Percentiles rank a stretch among this genome's conserved stretches.
Evolutionary conservation across 768 basidiomycete species (phyloP).

Genomic region (Lentinula raphanica): DNA sequence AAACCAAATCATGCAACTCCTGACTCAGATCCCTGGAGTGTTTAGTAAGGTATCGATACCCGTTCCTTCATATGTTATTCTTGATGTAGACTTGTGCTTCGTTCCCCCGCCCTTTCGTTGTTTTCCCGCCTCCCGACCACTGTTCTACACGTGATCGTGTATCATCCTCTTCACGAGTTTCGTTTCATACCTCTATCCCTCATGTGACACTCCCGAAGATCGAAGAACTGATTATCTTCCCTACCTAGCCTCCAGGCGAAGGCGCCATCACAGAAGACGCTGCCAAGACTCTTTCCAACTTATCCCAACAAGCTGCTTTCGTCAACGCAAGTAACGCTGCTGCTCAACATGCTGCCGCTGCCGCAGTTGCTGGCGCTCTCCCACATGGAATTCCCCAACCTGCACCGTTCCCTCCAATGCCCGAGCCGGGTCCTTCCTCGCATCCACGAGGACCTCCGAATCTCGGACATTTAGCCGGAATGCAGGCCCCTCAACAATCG

Average conservation of each 20-base stretch:
- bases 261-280: constrained; percentile 58
- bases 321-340: constrained; percentile 13
- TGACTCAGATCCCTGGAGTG: constrained; percentile 50
- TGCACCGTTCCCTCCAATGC: constrained; percentile 39
- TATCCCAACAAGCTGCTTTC: constrained; percentile 37
- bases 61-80: constrained; percentile 4
- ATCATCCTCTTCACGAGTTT: constrained; percentile 11
- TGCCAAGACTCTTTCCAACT: constrained; percentile 51
- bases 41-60: constrained; percentile 45
- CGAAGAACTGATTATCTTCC: constrained; percentile 1
- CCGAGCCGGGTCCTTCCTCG: constrained; percentile 68
- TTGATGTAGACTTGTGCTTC: constrained; percentile 2
- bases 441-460: constrained; percentile 67
- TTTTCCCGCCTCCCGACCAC: constrained; percentile 6
- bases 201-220: constrained; percentile 5
- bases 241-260: constrained; percentile 37
- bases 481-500: constrained; percentile 14
- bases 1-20: constrained; percentile 52
- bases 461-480: constrained; percentile 45
- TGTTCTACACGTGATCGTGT: constrained; percentile 12
- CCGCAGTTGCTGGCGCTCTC: constrained; percentile 19
- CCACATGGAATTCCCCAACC: constrained; percentile 18
- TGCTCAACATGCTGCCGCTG: constrained; percentile 22
- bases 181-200: constrained; percentile 12
- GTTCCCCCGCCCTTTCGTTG: not conserved